These are phyloP conservation scores for Senna tora DNA, from an alignment of 306 rosid genomes.

Conservation along the genomic window DNA sequence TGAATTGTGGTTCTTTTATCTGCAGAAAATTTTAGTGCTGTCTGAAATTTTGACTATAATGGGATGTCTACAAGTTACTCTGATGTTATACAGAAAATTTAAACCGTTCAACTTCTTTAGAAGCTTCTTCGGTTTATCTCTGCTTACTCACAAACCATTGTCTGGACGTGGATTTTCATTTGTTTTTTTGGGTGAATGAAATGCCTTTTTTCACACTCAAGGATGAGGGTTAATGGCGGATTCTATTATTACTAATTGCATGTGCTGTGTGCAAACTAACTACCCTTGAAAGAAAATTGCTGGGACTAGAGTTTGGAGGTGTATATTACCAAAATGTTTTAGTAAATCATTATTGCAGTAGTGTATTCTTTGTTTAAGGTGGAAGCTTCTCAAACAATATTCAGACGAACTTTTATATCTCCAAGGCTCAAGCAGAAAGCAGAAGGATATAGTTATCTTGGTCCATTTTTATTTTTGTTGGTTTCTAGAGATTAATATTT, in stretches of 20 bases:
- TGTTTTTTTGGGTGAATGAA: too few relatives aligned
- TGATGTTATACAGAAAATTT: not conserved
- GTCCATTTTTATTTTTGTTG: not conserved
- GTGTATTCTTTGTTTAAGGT: not conserved
- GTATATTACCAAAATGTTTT: not conserved
- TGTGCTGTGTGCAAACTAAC: not conserved
- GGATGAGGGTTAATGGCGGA: not conserved
- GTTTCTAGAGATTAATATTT: not conserved
- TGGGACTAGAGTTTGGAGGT: not conserved
- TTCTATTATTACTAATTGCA: not conserved
- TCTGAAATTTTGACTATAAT: not conserved
- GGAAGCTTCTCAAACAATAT: not conserved
- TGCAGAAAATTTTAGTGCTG: not conserved
- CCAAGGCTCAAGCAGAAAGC: not conserved
- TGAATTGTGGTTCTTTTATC: constrained; percentile 6
- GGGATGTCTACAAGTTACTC: not conserved
- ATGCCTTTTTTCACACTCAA: not conserved
- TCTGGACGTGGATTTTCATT: not conserved
- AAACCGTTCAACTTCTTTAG: not conserved
- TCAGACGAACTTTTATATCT: not conserved
- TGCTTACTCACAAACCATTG: not conserved
- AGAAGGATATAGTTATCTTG: not conserved
- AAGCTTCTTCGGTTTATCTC: not conserved
- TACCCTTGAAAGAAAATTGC: not conserved
- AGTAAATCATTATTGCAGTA: not conserved